Base-by-base conservation (phyloP, 495 filamentous ascomycete species). In the Parachaetomium inaequale region DNA sequence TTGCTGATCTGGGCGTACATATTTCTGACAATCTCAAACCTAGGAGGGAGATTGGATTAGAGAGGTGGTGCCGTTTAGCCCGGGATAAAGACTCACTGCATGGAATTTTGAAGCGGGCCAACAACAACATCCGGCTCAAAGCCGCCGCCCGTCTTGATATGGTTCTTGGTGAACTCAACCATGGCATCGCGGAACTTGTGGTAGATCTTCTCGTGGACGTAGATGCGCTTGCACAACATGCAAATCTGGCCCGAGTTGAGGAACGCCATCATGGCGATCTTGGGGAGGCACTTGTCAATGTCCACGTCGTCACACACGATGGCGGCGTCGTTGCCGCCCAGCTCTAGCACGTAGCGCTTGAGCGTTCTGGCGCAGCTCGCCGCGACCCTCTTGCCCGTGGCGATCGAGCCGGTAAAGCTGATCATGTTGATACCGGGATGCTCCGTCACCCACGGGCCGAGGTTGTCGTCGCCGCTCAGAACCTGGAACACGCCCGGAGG, bases 291-390 rank as follows among this genome's bases (percentile, higher is more conserved):
- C 36, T 78, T 79, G 17, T 81, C 78, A 47, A 90, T 77, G 61
- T 89, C 85, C 12, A 86, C 86, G 72, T 90, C 86, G 0, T 78
- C 76, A 66, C 80, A 84, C n/a, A 90, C 74, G 63, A 89, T 86
- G 36, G 81, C 79, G 0, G 87, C 81, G 70, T 90, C 84, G 67
- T 90, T 90, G 38, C 88, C 88, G 25, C 86, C 87, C 38, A 83
- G 66, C 67, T 80, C 75, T 52, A 81, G 75, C n/a, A 70, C 66
- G 17, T 74, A 62, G 38, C 72, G 70, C 67, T 89, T 90, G 45
- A 91, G 69, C 0, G 84, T 87, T 61, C 76, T 77, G 7, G 85
- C 78, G 64, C 79, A 83, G 26, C 56, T 58, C 11, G 46, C 45
- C 76, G 85, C 81, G 53, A 90, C 81, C 57, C 77, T 81, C 72